A percentile compares a stretch with the other conserved stretches of the same genome.
Conservation (phyloP, 148 eudicot genomes). For the Silene conica region DNA sequence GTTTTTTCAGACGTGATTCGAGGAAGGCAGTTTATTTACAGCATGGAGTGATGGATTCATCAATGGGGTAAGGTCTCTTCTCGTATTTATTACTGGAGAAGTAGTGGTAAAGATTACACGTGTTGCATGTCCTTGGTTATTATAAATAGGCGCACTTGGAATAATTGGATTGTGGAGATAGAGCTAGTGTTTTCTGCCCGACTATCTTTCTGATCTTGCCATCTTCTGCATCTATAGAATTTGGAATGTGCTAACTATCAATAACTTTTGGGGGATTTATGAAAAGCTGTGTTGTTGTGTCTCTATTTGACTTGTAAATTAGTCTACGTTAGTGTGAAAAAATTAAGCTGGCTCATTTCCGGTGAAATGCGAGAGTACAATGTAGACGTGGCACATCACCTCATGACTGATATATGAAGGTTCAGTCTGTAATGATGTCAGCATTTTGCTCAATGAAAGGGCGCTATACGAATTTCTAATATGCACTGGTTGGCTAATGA, state of each 20-base stretch:
- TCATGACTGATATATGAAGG: neutral
- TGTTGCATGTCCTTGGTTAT: neutral
- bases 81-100: neutral
- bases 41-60: conserved; percentile 95
- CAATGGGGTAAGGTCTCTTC: conserved; percentile 76
- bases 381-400: neutral
- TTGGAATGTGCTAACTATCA: neutral
- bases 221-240: neutral
- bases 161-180: neutral
- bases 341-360: neutral
- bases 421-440: neutral
- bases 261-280: neutral
- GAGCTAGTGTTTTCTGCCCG: conserved; percentile 3
- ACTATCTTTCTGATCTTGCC: neutral
- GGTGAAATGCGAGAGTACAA: neutral
- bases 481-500: neutral
- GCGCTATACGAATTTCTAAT: neutral
- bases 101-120: neutral
- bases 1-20: conserved; percentile 70
- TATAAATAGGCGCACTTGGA: neutral
- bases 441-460: neutral
- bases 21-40: conserved; percentile 89
- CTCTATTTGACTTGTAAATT: neutral
- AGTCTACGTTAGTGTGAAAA: neutral
- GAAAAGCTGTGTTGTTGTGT: neutral